Conservation (phyloP, 2,329 filamentous ascomycete genomes). For the Diplocarpon rosae region DNA sequence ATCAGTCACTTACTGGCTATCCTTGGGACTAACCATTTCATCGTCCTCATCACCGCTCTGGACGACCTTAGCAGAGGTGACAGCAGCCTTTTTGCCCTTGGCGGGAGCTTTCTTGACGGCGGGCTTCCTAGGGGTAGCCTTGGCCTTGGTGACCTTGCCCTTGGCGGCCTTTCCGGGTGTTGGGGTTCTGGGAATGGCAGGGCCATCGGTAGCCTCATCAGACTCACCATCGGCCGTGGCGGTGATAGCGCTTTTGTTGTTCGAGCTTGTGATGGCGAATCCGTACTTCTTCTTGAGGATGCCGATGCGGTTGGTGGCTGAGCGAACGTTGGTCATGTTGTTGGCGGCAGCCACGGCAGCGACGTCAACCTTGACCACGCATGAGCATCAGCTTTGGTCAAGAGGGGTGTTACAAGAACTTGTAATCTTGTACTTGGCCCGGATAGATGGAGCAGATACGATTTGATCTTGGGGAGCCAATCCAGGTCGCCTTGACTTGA, state of each 20-base stretch:
- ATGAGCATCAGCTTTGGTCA: background rate
- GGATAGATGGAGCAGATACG: background rate
- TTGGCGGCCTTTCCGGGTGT: conserved; percentile 1
- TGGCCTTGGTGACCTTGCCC: conserved; percentile 19
- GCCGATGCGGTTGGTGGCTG: conserved; percentile 18
- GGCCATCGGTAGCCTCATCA: background rate
- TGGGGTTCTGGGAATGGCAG: background rate
- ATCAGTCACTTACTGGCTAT: background rate
- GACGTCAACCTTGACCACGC: conserved; percentile 15
- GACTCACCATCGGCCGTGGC: background rate
- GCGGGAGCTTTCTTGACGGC: conserved; percentile 1
- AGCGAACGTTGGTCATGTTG: conserved; percentile 15
- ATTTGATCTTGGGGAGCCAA: background rate
- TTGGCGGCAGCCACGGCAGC: conserved; percentile 14
- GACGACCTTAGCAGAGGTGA: background rate
- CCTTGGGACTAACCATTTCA: background rate
- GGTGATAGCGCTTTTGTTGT: background rate
- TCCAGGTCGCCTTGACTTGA: background rate
- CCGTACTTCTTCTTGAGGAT: conserved; percentile 21
- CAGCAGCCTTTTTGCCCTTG: background rate
- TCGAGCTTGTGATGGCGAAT: background rate
- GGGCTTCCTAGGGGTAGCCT: background rate
- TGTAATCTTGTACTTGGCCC: background rate
- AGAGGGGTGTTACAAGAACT: background rate
- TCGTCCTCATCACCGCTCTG: background rate